Percentiles rank a stretch among this genome's conserved stretches.
phyloP scores from a whole-genome alignment of 2,329 filamentous ascomycete species.

The Colletotrichum sp. region DNA sequence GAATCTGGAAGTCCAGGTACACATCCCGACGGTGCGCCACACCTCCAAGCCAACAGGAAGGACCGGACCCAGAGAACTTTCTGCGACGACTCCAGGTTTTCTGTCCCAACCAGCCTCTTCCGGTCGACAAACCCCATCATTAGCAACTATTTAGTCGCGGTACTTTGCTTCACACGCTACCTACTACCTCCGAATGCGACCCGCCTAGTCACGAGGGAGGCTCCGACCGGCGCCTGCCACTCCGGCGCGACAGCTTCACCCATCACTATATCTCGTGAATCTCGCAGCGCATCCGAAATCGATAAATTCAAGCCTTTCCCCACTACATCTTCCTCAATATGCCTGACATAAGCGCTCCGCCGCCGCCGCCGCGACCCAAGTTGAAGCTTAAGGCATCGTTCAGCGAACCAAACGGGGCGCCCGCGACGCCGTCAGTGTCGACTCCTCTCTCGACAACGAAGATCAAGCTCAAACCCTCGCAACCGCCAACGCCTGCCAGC shows the following conservation, averaged over 20 bases:
- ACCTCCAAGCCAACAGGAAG: background rate
- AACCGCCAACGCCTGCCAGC: slow-evolving; percentile 40
- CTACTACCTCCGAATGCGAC: background rate
- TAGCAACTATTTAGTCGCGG: background rate
- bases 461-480: slow-evolving; percentile 44
- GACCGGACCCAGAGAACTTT: background rate
- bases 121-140: background rate
- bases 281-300: background rate
- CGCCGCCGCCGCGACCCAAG: slow-evolving; percentile 25
- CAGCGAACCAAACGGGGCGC: slow-evolving; percentile 19
- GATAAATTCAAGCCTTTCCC: background rate
- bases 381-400: slow-evolving; percentile 26
- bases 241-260: background rate
- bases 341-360: slow-evolving; percentile 19
- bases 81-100: background rate
- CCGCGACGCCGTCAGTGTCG: slow-evolving; percentile 19
- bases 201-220: background rate
- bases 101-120: background rate
- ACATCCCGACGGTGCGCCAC: background rate
- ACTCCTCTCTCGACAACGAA: slow-evolving; percentile 30
- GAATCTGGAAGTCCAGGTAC: background rate
- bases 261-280: background rate
- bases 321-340: background rate
- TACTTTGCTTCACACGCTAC: background rate
- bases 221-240: background rate